A percentile compares a stretch with the other conserved stretches of the same genome.
Evolutionary conservation across 2,329 filamentous ascomycete species (phyloP).

Genomic region (Ophiostoma sp.): DNA sequence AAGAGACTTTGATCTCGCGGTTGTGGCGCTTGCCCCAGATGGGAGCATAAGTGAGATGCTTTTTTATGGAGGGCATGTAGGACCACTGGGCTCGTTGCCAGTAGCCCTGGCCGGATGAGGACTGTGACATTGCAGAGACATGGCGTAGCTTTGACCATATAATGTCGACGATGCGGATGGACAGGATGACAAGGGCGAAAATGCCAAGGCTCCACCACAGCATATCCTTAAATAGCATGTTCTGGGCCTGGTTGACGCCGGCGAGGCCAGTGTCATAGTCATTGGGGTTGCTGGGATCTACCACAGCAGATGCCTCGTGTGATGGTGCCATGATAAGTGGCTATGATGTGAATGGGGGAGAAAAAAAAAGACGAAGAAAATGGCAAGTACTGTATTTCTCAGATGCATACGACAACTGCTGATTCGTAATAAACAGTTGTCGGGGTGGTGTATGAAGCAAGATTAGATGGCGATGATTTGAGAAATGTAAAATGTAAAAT

Average conservation of each 20-base stretch:
- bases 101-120: slow-evolving; percentile 51
- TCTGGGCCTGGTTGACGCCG: slow-evolving; percentile 56
- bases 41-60: slow-evolving; percentile 58
- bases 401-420: neutral
- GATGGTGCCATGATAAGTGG: slow-evolving; percentile 20
- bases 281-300: slow-evolving; percentile 39
- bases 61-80: slow-evolving; percentile 60
- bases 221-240: slow-evolving; percentile 52
- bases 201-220: slow-evolving; percentile 59
- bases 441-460: neutral
- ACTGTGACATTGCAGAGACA: slow-evolving; percentile 52
- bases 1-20: slow-evolving; percentile 43
- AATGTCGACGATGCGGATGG: slow-evolving; percentile 51
- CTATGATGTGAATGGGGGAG: neutral
- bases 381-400: neutral
- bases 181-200: slow-evolving; percentile 49
- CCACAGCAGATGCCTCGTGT: slow-evolving; percentile 34
- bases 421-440: neutral
- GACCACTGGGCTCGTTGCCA: slow-evolving; percentile 55
- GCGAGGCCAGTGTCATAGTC: slow-evolving; percentile 53
- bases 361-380: neutral
- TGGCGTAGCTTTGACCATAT: slow-evolving; percentile 53
- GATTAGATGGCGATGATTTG: neutral
- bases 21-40: slow-evolving; percentile 62
- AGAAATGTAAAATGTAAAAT: neutral